phyloP scores from a whole-genome alignment of 805 yeast species.

The Ogataea parapolymorpha region DNA sequence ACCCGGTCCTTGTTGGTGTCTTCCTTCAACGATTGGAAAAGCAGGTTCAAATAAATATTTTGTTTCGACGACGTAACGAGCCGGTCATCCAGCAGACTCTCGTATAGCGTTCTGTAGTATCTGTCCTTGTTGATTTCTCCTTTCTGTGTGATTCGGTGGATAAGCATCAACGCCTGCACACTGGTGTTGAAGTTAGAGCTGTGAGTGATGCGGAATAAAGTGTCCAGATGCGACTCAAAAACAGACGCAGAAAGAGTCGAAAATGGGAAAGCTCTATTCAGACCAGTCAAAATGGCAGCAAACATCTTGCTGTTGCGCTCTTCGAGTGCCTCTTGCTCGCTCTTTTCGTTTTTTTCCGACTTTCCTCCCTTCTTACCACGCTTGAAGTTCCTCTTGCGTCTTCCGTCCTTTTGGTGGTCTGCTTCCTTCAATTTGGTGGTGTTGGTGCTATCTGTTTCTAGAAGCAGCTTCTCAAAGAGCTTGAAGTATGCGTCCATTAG shows the following conservation, averaged over 20 bases:
- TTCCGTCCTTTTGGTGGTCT: constrained; percentile 51
- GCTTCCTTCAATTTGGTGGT: constrained; percentile 36
- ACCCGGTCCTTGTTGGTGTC: constrained; percentile 66
- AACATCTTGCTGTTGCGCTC: constrained; percentile 84
- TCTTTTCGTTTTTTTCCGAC: constrained; percentile 63
- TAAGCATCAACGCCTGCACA: constrained; percentile 83
- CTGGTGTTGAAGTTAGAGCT: constrained; percentile 92
- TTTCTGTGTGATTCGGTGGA: constrained; percentile 59
- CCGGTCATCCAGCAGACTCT: constrained; percentile 81
- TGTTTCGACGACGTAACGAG: constrained; percentile 86
- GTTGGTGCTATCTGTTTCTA: constrained; percentile 57
- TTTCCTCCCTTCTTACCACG: constrained; percentile 87
- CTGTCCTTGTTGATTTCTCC: constrained; percentile 45
- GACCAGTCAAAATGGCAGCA: constrained; percentile 88
- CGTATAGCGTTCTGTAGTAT: constrained; percentile 84
- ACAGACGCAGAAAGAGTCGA: constrained; percentile 68
- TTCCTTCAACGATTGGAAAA: constrained; percentile 76
- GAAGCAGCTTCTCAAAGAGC: constrained; percentile 76
- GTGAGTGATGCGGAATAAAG: constrained; percentile 86
- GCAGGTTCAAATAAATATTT: constrained; percentile 81
- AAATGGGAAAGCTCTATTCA: constrained; percentile 95
- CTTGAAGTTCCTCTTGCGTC: constrained; percentile 72
- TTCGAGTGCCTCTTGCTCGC: constrained; percentile 61
- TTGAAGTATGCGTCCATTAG: constrained; percentile 83
- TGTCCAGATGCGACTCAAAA: constrained; percentile 73